Conservation (phyloP, 2,329 filamentous ascomycete genomes). For the Zymoseptoria ardabiliae region DNA sequence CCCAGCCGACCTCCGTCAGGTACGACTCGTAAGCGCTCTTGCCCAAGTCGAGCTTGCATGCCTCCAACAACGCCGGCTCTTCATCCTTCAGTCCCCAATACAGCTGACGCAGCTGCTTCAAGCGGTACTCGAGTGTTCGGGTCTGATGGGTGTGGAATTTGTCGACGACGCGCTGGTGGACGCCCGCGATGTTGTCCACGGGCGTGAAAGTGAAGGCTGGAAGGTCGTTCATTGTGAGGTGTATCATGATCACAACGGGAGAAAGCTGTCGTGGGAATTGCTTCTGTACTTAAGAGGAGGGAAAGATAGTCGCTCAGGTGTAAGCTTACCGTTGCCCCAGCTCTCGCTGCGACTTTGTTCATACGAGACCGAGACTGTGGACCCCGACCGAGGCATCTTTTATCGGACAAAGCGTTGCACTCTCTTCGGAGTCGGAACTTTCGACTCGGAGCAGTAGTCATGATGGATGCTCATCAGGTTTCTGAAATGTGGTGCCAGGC, state of each 20-base stretch:
- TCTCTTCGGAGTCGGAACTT: neutral
- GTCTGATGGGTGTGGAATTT: slow-evolving; percentile 77
- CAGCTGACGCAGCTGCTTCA: slow-evolving; percentile 81
- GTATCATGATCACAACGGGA: slow-evolving; percentile 3
- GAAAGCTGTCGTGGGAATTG: neutral
- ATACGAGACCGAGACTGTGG: neutral
- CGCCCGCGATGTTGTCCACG: slow-evolving; percentile 57
- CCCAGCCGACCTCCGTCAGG: slow-evolving; percentile 68
- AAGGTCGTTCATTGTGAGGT: slow-evolving; percentile 23
- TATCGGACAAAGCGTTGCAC: no score
- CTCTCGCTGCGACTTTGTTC: neutral
- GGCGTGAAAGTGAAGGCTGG: slow-evolving; percentile 45
- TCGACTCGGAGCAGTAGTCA: neutral
- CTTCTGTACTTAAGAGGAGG: neutral
- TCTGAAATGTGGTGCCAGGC: no score
- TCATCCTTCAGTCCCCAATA: slow-evolving; percentile 89
- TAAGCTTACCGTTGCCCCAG: neutral
- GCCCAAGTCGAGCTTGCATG: slow-evolving; percentile 67
- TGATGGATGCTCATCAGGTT: neutral
- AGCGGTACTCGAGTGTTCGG: slow-evolving; percentile 71
- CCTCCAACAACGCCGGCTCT: slow-evolving; percentile 62
- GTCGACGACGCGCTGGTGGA: slow-evolving; percentile 53
- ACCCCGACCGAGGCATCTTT: neutral
- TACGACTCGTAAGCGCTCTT: slow-evolving; percentile 70
- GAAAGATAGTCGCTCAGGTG: neutral